Conservation (phyloP, 805 yeast species). For the Teunomyces atbi region DNA sequence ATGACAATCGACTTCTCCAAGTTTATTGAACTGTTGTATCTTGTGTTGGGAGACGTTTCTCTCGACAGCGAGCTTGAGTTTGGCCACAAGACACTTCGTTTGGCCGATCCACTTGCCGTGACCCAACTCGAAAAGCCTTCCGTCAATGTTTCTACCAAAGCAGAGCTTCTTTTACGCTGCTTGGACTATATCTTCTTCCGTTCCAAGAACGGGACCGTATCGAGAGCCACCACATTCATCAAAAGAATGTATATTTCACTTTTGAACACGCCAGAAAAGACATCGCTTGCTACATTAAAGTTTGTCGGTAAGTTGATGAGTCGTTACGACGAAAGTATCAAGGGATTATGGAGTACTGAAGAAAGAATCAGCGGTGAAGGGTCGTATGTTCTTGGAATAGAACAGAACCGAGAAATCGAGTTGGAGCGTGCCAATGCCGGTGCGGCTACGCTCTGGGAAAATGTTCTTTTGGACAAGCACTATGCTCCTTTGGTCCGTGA, state of each 20-base stretch:
- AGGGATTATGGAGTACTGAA: conserved; percentile 80
- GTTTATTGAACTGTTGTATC: conserved; percentile 74
- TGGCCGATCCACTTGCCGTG: conserved; percentile 68
- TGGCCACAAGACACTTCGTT: conserved; percentile 74
- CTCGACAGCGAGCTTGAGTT: conserved; percentile 84
- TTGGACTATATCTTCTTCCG: conserved; percentile 81
- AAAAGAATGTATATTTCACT: conserved; percentile 70
- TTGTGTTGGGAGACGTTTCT: conserved; percentile 63
- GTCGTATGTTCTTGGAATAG: conserved; percentile 54
- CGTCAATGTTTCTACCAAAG: conserved; percentile 84
- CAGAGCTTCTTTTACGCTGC: conserved; percentile 75
- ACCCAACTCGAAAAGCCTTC: conserved; percentile 53
- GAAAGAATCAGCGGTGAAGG: conserved; percentile 84
- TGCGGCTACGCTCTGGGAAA: conserved; percentile 91
- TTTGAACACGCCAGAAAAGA: conserved; percentile 83
- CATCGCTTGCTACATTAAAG: conserved; percentile 72
- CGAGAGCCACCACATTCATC: conserved; percentile 75
- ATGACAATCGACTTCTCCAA: conserved; percentile 68
- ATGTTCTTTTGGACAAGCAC: conserved; percentile 72
- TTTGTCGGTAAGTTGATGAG: conserved; percentile 74
- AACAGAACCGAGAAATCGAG: conserved; percentile 46
- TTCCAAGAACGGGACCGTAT: conserved; percentile 62
- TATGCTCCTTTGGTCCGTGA: conserved; percentile 79
- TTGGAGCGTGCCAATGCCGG: conserved; percentile 80
- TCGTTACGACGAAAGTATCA: conserved; percentile 64